Percentiles rank a stretch among this genome's conserved stretches.
Conservation (phyloP, 2,329 filamentous ascomycete genomes). For the Tolypocladium ovalisporum region DNA sequence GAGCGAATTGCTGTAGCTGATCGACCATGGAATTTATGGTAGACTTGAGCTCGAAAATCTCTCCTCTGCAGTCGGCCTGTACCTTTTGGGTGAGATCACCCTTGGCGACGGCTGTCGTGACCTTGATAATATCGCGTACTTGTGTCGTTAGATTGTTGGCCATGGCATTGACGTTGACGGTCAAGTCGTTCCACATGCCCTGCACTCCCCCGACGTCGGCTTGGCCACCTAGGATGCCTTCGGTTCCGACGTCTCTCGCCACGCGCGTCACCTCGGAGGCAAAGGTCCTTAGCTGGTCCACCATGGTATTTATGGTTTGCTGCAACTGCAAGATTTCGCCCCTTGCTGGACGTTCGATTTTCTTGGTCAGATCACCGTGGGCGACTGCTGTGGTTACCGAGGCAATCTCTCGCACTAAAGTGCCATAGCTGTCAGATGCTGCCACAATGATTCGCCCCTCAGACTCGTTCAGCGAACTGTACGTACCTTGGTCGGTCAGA, state of each 20-base stretch:
- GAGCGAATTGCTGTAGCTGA: slow-evolving; percentile 90
- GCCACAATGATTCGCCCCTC: background rate
- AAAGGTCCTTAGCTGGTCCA: slow-evolving; percentile 74
- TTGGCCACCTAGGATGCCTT: slow-evolving; percentile 73
- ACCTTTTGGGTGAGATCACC: slow-evolving; percentile 96
- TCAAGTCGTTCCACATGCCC: slow-evolving; percentile 83
- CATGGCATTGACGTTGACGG: slow-evolving; percentile 81
- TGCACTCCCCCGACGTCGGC: slow-evolving; percentile 75
- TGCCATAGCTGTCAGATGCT: slow-evolving; percentile 5
- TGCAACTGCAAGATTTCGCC: slow-evolving; percentile 76
- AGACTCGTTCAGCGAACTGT: background rate
- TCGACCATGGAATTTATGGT: slow-evolving; percentile 99
- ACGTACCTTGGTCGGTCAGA: slow-evolving; percentile 58
- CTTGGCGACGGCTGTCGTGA: slow-evolving; percentile 60
- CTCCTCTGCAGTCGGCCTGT: slow-evolving; percentile 81
- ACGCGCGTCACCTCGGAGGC: slow-evolving; percentile 76
- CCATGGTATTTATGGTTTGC: slow-evolving; percentile 84
- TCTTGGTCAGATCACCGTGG: slow-evolving; percentile 73
- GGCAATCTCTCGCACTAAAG: slow-evolving; percentile 66
- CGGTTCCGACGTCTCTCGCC: slow-evolving; percentile 73
- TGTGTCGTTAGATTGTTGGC: slow-evolving; percentile 78
- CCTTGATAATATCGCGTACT: slow-evolving; percentile 88
- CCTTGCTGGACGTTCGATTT: slow-evolving; percentile 69
- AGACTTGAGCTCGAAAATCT: slow-evolving; percentile 89
- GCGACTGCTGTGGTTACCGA: slow-evolving; percentile 77